These are phyloP conservation scores for Physaria fendleri DNA, from an alignment of 345 rosid species.

Conservation along the genomic window DNA sequence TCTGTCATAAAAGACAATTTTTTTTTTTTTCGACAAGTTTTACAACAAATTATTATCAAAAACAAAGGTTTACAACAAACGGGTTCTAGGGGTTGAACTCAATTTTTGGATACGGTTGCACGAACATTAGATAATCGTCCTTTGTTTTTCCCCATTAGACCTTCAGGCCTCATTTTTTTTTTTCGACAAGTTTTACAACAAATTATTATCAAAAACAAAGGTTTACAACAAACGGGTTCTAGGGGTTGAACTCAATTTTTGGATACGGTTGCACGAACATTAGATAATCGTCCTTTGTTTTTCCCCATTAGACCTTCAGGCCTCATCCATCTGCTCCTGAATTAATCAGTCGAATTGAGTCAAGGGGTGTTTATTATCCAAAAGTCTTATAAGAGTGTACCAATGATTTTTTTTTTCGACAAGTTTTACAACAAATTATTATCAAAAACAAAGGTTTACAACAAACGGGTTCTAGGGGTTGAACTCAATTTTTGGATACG, in stretches of 20 bases:
- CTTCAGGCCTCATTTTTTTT: constrained; percentile 34
- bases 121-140: constrained; percentile 11
- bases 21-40: constrained; percentile 28
- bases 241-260: constrained; percentile 1
- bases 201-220: too few species aligned
- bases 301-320: constrained; percentile 19
- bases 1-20: background rate
- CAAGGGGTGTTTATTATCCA: background rate
- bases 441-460: too few species aligned
- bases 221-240: too few species aligned
- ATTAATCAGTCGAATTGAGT: constrained; percentile 15
- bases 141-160: constrained; percentile 6
- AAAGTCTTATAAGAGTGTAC: background rate
- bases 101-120: background rate
- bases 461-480: background rate
- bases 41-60: too few species aligned
- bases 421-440: constrained; percentile 27
- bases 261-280: constrained; percentile 2
- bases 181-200: constrained; percentile 27
- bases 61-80: too few species aligned
- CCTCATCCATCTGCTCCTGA: constrained; percentile 54
- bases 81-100: background rate
- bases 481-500: constrained; percentile 4
- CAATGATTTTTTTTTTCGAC: constrained; percentile 19
- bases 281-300: constrained; percentile 11